Base-by-base conservation (phyloP, 257 asterid genomes). In the Nyctanthes arbortristis region DNA sequence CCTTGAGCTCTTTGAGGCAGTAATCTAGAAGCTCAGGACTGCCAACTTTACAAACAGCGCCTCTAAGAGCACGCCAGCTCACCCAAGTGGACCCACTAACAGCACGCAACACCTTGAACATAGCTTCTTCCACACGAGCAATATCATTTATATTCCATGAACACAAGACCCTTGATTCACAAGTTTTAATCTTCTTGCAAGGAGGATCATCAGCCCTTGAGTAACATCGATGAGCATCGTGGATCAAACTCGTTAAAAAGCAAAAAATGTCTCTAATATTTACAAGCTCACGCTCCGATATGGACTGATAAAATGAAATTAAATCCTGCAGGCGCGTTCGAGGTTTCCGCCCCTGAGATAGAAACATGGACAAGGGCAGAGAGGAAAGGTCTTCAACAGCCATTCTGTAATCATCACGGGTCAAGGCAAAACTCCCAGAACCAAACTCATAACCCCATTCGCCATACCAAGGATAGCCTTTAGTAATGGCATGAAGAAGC, bases 391-490 rank as follows among this genome's bases (percentile, higher is more conserved):
- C 79, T 25, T 71, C 74, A 3, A 91, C 79, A 28, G 96, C 96
- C 59, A 55, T 49, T 47, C 71, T 77, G 47, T 89, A 93, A 73
- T 88, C 88, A 30, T 86, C 89, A 18, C 43, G 71, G 29, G 93
- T 86, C 73, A 85, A 67, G 22, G 84, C 89, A 70, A 83, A 93
- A 77, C 99, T 91, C 57, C 99, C 96, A 25, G 99, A 82, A 35
- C 96, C 97, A 71, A 93, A 93, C 77, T 84, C 81, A 78, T 93
- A 93, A 45, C 95, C 99, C 99, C 99, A 93, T 7, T 89, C 87
- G 40, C 99, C 97, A 77, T 93, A 93, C 99, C 99, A 93, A 4
- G 99, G 94, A 63, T 75, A 90, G 25, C 96, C 97, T 73, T 84
- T 82, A 58, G 82, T 78, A 4, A 93, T 88, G 59, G 91, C 88